Evolutionary conservation across 2,329 filamentous ascomycete species (phyloP), one percentile per base, ranked within the genome.

Genomic region (Paraconiothyrium brasiliense): DNA sequence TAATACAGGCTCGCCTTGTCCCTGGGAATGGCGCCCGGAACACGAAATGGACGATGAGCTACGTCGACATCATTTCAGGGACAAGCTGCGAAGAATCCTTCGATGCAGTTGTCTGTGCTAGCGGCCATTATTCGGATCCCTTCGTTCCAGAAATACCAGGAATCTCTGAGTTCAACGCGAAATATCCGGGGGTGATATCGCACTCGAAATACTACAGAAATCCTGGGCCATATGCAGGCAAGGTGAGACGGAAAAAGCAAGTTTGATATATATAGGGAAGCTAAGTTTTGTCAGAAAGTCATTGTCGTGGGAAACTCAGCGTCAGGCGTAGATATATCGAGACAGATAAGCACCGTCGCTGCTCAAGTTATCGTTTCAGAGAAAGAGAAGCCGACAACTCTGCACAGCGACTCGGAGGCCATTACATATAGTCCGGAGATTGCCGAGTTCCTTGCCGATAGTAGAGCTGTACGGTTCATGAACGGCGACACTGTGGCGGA

Each of bases 271-370:
- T 20, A 20, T 20, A 20, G 1, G 20, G 20, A 20, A 35, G 9
- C 47, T 62, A 63, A 57, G 24, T 0, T 6, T 24, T 47, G 8
- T 1, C 11, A 91, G 76, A 94, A 91, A 76, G 90, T 94, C n/a
- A 77, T 97, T 14, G 84, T 97, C 0, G 87, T 97, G 1, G 93
- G 93, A 14, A 93, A 91, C 68, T 89, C 90, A 1, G 90, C 92
- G 0, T 95, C 92, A 0, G 93, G 92, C 0, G 79, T 92, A 16
- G 93, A 97, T 73, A 92, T 97, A 69, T 89, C 90, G 11, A 80
- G 84, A 7, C 93, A 97, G 73, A 90, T 96, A 70, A 85, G 84
- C 60, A 74, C 80, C 14, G 83, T 87, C 30, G 79, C 81, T 72
- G 79, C 81, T 4, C 90, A 89, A 20, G 24, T 59, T n/a, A 78